These are phyloP conservation scores for Cruciata laevipes DNA, from an alignment of 257 asterid species.

Conservation along the genomic window DNA sequence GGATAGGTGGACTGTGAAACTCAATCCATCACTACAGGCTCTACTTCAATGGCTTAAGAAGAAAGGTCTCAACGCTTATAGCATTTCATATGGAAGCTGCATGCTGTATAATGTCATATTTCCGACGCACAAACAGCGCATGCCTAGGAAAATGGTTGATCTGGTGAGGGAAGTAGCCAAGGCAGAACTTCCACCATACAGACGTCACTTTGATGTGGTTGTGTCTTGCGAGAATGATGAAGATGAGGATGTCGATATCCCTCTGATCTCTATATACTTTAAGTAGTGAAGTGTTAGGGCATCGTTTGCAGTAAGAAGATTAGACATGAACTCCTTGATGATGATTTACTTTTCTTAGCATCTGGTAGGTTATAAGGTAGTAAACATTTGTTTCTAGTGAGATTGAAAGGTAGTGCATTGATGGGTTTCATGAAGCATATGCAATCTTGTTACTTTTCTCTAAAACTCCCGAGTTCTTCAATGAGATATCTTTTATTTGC, in stretches of 20 bases:
- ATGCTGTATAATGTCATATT: constrained; percentile 71
- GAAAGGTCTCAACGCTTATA: constrained; percentile 68
- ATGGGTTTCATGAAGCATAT: no score
- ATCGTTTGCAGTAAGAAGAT: neutral
- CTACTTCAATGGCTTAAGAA: constrained; percentile 66
- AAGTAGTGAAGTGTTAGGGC: constrained; percentile 18
- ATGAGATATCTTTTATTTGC: neutral
- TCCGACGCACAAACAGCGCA: constrained; percentile 66
- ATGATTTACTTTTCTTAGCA: neutral
- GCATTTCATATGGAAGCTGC: constrained; percentile 80
- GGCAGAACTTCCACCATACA: constrained; percentile 57
- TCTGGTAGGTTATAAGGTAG: neutral
- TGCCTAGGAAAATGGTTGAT: constrained; percentile 65
- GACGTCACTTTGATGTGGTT: constrained; percentile 65
- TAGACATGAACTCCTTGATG: neutral
- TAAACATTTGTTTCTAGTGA: no score
- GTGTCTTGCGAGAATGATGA: constrained; percentile 84
- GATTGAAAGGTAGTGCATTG: constrained; percentile 1
- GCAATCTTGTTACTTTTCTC: neutral
- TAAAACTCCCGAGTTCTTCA: neutral
- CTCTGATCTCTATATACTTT: constrained; percentile 66
- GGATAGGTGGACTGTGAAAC: constrained; percentile 72
- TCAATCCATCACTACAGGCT: constrained; percentile 65
- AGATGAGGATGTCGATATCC: constrained; percentile 74
- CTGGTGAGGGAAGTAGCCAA: constrained; percentile 68